A percentile compares a stretch with the other conserved stretches of the same genome.
phyloP scores from a whole-genome alignment of 2,329 filamentous ascomycete genomes.

The Diaporthe citri region DNA sequence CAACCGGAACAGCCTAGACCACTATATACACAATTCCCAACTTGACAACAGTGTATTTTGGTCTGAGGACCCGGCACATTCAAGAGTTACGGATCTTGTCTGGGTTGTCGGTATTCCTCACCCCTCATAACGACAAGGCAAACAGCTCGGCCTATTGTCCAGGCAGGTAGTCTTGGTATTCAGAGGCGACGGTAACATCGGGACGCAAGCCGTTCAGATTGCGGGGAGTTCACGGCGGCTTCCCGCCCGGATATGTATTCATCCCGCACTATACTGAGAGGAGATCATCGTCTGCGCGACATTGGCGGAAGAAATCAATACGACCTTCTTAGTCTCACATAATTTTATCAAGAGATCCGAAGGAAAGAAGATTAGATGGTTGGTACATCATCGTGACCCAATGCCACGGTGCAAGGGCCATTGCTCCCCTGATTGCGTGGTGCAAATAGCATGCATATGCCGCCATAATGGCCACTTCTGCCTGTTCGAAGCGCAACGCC shows the following conservation, averaged over 20 bases:
- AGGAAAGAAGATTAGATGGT: neutral
- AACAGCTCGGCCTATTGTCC: neutral
- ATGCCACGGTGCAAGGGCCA: neutral
- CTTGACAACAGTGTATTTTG: neutral
- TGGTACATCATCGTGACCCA: neutral
- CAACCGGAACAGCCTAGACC: neutral
- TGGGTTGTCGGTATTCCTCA: neutral
- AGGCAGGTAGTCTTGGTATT: neutral
- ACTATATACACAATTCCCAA: neutral
- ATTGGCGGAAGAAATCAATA: conserved; percentile 23
- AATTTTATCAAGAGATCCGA: neutral
- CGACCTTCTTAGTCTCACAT: conserved; percentile 15
- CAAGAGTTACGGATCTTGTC: neutral
- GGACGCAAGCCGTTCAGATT: conserved; percentile 16
- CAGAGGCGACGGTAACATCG: conserved; percentile 1
- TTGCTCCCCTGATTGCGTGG: neutral
- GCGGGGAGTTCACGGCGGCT: conserved; percentile 9
- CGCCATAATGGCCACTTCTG: neutral
- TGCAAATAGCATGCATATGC: neutral
- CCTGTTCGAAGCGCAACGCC: neutral
- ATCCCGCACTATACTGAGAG: neutral
- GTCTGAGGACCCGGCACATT: neutral
- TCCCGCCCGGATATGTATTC: neutral
- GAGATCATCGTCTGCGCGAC: conserved; percentile 11
- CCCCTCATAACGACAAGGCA: neutral